Conservation (phyloP, 306 rosid species). For the Malus orientalis region DNA sequence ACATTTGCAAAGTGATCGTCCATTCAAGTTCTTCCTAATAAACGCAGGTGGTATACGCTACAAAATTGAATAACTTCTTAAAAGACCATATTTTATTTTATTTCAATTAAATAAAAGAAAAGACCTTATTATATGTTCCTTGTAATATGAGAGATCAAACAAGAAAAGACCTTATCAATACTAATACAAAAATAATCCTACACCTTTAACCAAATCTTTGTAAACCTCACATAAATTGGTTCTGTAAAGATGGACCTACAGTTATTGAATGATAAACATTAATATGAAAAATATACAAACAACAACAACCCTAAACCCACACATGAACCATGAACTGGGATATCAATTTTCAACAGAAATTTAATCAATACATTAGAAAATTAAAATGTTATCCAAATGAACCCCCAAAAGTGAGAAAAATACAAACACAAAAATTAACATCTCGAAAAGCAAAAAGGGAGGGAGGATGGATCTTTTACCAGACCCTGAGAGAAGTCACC, state of each 20-base stretch:
- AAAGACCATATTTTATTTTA: no score
- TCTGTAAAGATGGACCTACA: neutral
- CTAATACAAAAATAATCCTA: neutral
- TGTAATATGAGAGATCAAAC: neutral
- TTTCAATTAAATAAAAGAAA: no score
- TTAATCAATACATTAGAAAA: neutral
- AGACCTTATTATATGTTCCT: neutral
- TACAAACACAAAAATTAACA: neutral
- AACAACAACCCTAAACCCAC: neutral
- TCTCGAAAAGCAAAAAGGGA: neutral
- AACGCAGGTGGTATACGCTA: slow-evolving; percentile 1
- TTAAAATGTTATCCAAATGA: neutral
- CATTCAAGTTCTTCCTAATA: slow-evolving; percentile 1
- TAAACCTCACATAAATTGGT: neutral
- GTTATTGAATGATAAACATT: neutral
- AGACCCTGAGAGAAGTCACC: slow-evolving; percentile 6
- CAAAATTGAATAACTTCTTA: neutral
- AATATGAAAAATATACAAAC: neutral
- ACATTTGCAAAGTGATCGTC: neutral
- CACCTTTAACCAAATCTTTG: neutral
- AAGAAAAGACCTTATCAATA: neutral
- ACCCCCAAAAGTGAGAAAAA: neutral
- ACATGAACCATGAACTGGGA: neutral
- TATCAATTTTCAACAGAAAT: neutral
- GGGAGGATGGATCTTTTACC: neutral